phyloP scores from a whole-genome alignment of 2,329 filamentous ascomycete species.

The Colletotrichum simmondsii region DNA sequence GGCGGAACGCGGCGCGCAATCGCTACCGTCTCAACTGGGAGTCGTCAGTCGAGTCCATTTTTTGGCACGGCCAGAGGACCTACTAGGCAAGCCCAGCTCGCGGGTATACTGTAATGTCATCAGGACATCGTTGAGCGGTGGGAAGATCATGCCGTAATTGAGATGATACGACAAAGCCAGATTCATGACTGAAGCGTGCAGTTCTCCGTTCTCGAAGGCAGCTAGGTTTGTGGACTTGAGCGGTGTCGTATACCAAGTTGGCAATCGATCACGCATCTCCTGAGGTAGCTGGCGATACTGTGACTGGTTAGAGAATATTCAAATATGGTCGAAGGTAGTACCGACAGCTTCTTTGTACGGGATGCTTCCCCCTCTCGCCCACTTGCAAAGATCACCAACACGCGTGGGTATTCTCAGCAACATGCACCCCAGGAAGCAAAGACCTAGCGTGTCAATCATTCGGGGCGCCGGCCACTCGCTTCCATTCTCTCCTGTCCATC shows the following conservation, averaged over 20 bases:
- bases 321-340: not conserved
- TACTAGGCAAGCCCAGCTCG: constrained; percentile 80
- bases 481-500: constrained; percentile 57
- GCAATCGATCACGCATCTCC: constrained; percentile 74
- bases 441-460: constrained; percentile 77
- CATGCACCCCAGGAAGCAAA: constrained; percentile 84
- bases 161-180: constrained; percentile 71
- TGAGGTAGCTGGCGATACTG: constrained; percentile 69
- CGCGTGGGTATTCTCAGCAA: constrained; percentile 82
- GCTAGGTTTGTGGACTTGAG: constrained; percentile 62
- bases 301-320: not conserved
- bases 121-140: constrained; percentile 76
- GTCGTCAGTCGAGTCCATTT: not conserved
- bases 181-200: constrained; percentile 74
- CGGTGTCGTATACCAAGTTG: constrained; percentile 67
- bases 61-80: constrained; percentile 38
- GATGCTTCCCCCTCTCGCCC: constrained; percentile 75
- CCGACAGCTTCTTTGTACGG: constrained; percentile 76
- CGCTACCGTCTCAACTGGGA: constrained; percentile 42
- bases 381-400: constrained; percentile 77
- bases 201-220: constrained; percentile 60
- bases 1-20: constrained; percentile 67
- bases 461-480: constrained; percentile 69
- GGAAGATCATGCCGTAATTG: constrained; percentile 78
- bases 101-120: constrained; percentile 77